Evolutionary conservation across 129 eudicot species (phyloP).

Genomic region (Chrysanthemum seticuspe): DNA sequence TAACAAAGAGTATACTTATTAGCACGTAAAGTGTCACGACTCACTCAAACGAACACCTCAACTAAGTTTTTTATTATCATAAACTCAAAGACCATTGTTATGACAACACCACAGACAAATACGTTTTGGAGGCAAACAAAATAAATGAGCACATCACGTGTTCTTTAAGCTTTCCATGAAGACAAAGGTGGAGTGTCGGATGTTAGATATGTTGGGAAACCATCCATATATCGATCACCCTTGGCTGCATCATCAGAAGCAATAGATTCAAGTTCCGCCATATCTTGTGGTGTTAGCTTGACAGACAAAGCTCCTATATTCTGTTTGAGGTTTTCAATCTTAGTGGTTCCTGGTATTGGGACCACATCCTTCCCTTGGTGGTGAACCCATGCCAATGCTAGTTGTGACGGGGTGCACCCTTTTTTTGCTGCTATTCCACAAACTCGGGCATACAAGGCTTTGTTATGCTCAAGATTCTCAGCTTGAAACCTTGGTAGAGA

Average conservation of each 20-base stretch:
- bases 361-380: constrained; percentile 51
- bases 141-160: background rate
- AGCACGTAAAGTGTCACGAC: too few species aligned
- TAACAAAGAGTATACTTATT: too few species aligned
- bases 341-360: constrained; percentile 53
- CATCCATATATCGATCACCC: constrained; percentile 25
- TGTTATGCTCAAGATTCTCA: constrained; percentile 41
- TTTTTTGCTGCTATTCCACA: constrained; percentile 38
- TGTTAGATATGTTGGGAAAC: background rate
- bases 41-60: too few species aligned
- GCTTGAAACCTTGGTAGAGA: constrained; percentile 43
- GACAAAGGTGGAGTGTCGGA: constrained; percentile 9
- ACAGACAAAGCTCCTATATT: constrained; percentile 41
- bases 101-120: too few species aligned
- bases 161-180: constrained; percentile 5
- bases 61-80: too few species aligned
- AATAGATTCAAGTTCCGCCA: constrained; percentile 36
- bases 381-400: constrained; percentile 63
- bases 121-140: too few species aligned
- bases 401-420: constrained; percentile 51
- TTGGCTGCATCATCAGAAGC: constrained; percentile 25
- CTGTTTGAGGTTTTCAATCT: constrained; percentile 36
- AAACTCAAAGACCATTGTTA: too few species aligned
- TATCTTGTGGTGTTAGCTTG: constrained; percentile 31
- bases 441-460: constrained; percentile 29